These are phyloP conservation scores for Glonium stellatum DNA, from an alignment of 495 filamentous ascomycete genomes.

Conservation along the genomic window DNA sequence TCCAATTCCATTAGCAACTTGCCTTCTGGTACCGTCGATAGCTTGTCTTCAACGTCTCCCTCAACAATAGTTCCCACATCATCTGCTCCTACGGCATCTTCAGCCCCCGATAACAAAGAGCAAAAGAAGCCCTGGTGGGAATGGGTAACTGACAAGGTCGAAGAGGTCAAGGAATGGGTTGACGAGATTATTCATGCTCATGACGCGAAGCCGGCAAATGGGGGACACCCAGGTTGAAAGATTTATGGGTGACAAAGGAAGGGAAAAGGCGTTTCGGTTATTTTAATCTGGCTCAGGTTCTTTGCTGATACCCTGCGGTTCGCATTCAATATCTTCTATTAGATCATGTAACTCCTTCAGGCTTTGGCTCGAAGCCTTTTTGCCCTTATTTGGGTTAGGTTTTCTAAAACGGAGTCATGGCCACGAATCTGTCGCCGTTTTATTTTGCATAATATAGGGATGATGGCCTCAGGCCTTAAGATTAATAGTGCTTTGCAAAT, in stretches of 20 bases:
- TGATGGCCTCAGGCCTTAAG: too few species aligned
- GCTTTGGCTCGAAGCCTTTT: too few species aligned
- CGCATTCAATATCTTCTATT: background rate
- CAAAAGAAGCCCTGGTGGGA: conserved; percentile 23
- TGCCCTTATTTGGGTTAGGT: too few species aligned
- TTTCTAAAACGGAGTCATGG: too few species aligned
- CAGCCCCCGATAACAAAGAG: conserved; percentile 12
- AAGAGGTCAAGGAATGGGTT: conserved; percentile 25
- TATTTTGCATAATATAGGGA: too few species aligned
- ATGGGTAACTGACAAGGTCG: conserved; percentile 23
- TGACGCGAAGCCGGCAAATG: background rate
- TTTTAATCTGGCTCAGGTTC: background rate
- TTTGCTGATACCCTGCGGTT: conserved; percentile 5
- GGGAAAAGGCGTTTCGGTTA: background rate
- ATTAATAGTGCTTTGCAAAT: too few species aligned
- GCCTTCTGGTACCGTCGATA: background rate
- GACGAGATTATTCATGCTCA: conserved; percentile 20
- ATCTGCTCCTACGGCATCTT: conserved; percentile 6
- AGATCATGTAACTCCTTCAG: too few species aligned
- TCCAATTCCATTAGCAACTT: too few species aligned
- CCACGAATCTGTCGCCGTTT: too few species aligned
- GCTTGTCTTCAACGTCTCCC: background rate
- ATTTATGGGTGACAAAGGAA: background rate
- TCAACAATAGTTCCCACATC: background rate
- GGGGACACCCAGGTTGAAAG: background rate